Percentiles rank a stretch among this genome's conserved stretches.
phyloP scores from a whole-genome alignment of 2,329 filamentous ascomycete species.

The Alternaria novae-zelandiae region DNA sequence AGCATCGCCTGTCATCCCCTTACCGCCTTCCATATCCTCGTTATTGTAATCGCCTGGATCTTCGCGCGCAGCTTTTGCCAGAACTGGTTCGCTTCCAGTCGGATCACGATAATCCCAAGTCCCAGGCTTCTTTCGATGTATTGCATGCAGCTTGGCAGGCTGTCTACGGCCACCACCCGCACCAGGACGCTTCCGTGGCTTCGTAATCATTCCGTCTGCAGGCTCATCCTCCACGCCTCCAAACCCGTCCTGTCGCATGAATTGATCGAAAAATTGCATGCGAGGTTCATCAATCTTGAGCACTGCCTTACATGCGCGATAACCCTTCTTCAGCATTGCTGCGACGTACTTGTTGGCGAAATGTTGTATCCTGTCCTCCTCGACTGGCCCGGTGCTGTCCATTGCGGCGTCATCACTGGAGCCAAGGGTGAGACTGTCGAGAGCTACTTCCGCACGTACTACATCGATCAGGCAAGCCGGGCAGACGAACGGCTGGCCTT shows the following conservation, averaged over 20 bases:
- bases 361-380: constrained; percentile 1
- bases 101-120: constrained; percentile 4
- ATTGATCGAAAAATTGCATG: constrained; percentile 14
- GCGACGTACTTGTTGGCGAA: constrained; percentile 6
- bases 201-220: not conserved
- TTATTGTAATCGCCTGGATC: not conserved
- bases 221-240: constrained; percentile 4
- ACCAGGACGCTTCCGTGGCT: constrained; percentile 8
- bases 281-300: constrained; percentile 12
- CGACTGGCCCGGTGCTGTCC: not conserved
- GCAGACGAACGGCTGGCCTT: constrained; percentile 8
- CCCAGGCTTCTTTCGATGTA: not conserved
- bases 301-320: constrained; percentile 6
- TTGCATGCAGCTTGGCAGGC: not conserved
- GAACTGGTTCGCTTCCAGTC: not conserved
- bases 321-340: constrained; percentile 2
- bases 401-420: constrained; percentile 1
- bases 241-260: constrained; percentile 14
- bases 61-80: not conserved
- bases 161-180: not conserved
- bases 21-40: not conserved
- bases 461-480: constrained; percentile 10
- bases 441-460: constrained; percentile 12
- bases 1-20: not conserved
- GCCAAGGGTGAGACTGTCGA: constrained; percentile 8